Conservation (phyloP, 371 early-diverging fungal genomes). For the Mortierella sp. region DNA sequence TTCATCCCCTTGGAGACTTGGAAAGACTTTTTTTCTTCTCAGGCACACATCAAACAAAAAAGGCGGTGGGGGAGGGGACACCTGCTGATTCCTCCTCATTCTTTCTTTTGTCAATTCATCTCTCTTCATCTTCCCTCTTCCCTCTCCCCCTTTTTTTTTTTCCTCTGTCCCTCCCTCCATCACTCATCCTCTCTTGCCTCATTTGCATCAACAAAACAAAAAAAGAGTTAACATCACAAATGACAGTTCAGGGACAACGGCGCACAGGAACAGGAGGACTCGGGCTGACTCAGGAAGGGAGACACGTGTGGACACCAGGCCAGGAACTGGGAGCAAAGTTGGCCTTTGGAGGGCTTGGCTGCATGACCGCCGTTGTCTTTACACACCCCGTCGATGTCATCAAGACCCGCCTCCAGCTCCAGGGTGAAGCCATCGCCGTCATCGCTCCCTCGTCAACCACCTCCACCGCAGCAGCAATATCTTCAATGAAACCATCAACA, state of each 20-base stretch:
- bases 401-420: conserved; percentile 65
- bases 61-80: background rate
- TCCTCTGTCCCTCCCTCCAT: background rate
- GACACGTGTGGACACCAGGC: conserved; percentile 36
- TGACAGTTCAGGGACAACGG: background rate
- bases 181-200: background rate
- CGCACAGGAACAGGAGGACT: background rate
- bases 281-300: background rate
- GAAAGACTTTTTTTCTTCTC: background rate
- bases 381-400: conserved; percentile 67
- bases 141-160: background rate
- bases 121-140: background rate
- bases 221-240: background rate
- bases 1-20: background rate
- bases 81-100: background rate
- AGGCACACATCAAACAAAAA: background rate
- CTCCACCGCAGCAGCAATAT: background rate
- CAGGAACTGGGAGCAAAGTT: conserved; percentile 50
- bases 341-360: conserved; percentile 61
- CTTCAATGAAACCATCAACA: background rate
- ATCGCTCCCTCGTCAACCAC: conserved; percentile 20
- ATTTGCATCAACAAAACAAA: background rate
- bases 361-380: conserved; percentile 59
- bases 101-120: background rate
- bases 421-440: conserved; percentile 50